Base-by-base conservation (phyloP, 2,329 filamentous ascomycete species). In the Xylariales sp. region DNA sequence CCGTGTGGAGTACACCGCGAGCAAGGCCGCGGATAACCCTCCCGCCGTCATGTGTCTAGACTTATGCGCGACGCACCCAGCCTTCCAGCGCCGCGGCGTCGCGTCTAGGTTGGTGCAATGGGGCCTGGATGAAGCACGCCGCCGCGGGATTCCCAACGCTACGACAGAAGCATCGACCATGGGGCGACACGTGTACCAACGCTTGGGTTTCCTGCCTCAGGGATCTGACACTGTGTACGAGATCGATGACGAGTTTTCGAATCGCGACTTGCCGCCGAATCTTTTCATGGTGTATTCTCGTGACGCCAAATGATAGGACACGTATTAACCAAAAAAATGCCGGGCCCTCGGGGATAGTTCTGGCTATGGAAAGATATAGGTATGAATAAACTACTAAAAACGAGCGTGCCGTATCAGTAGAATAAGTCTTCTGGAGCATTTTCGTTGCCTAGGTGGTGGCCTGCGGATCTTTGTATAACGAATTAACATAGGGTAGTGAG, bases 11-110 rank as follows among this genome's bases (percentile, higher is more conserved):
- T 77, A 82, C 1, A 77, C 83, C 39, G 76, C 75, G 62, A 78
- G 82, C 58, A 84, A 83, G 56, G 78, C 80, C 2, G 59, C 55
- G 0, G 76, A 77, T 1, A 70, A 72, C 8, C 79, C 78, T 3
- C 84, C 86, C 0, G 82, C 86, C 0, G 78, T 84, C 2, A 82
- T 88, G 73, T 81, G 81, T 0, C 78, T 89, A 62, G 83, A 86
- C 62, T 68, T 85, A 1, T 87, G 85, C 67, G 83, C 78, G 16
- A 86, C 88, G 5, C 81, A 88, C 67, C 86, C 87, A 0, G 77
- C 73, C 0, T 87, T 83, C 63, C 87, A 89, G 72, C 79, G 86
- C 10, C 75, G 74, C n/a, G 83, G 85, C 0, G 79, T 85, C 61
- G 85, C 83, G 8, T 75, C 70, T 30, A 74, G 70, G 58, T 70